phyloP scores from a whole-genome alignment of 176 grass and related monocot species.

The Bromus sterilis region DNA sequence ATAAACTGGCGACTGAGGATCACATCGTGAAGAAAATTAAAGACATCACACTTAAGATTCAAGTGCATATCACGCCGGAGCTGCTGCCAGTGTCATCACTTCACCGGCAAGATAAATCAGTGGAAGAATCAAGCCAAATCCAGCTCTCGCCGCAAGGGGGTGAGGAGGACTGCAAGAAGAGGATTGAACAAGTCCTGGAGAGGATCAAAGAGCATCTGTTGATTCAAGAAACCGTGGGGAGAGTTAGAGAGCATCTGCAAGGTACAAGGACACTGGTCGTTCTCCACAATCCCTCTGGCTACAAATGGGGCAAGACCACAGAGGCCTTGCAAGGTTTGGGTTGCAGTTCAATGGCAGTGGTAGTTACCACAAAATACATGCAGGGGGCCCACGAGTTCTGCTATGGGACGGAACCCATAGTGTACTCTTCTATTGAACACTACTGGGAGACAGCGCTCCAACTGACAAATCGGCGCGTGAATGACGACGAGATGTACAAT shows the following conservation, averaged over 20 bases:
- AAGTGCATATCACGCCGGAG: neutral
- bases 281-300: neutral
- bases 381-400: neutral
- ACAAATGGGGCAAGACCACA: neutral
- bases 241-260: neutral
- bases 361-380: neutral
- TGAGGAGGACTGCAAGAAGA: neutral
- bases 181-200: neutral
- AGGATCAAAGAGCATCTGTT: neutral
- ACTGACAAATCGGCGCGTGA: neutral
- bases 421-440: neutral
- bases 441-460: neutral
- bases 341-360: neutral
- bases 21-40: neutral
- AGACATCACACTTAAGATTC: neutral
- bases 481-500: neutral
- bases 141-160: neutral
- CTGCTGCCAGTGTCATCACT: neutral
- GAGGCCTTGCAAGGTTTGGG: neutral
- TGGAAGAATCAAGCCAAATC: neutral
- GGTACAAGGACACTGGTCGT: neutral
- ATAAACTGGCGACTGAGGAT: neutral
- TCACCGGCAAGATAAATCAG: neutral
- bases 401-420: neutral
- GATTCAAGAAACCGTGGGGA: neutral